Evolutionary conservation across 306 rosid genomes (phyloP), one percentile per base, ranked within the genome.

Genomic region (Ochetophila trinervis): DNA sequence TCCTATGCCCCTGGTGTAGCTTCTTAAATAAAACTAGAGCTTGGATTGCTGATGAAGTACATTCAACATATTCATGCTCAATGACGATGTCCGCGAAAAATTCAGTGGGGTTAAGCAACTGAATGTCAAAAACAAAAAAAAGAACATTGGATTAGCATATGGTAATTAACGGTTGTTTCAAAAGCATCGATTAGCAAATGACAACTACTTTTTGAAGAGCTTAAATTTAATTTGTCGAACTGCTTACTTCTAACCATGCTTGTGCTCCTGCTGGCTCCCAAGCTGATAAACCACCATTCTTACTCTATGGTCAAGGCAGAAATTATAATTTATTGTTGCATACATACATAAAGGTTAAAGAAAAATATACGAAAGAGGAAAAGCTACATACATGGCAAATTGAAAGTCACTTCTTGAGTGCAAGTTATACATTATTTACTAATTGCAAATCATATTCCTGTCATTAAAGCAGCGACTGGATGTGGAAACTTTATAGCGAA

Each of bases 11-110:
- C 14, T 67, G 68, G 53, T 70, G 48, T 12, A 60, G 50, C 35
- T 70, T 52, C 45, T 61, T 70, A 34, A 70, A 61, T 67, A 70
- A 40, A 9, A 70, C 62, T 23, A 70, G 40, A 11, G 68, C 68
- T 50, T 70, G 75, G 67, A 70, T 61, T 52, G 68, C 45, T 40
- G 75, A 70, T 52, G 68, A 24, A 6, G 75, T 70, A 60, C 75
- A 70, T 55, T 70, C 68, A 53, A 70, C 68, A 15, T 61, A 70
- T 50, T 70, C 75, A 24, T 70, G 75, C 67, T 61, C 75, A 2
- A 61, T 21, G 61, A 61, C 68, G 19, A 70, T 40, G 54, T 61
- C 62, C 17, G 23, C 62, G 37, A 70, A 61, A 11, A 70, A 61
- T 14, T 70, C 75, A 1, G 47, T 37, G 24, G 62, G 68, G 52